Percentiles rank a stretch among this genome's conserved stretches.
These are phyloP conservation scores for Tricladium varicosporioides DNA, from an alignment of 2,329 filamentous ascomycete genomes.

Conservation along the genomic window DNA sequence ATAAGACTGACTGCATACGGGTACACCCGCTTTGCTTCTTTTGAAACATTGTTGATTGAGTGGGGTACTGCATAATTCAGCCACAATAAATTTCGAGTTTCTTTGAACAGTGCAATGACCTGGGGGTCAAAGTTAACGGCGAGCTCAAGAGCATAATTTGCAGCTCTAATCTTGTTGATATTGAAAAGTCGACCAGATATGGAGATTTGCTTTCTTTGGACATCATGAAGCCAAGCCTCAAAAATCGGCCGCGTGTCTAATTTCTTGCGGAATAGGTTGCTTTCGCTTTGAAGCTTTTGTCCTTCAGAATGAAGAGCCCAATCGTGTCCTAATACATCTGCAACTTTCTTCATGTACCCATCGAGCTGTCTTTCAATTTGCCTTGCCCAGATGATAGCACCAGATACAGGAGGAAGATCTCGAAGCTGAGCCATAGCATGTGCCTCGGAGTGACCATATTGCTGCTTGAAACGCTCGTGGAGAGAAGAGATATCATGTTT, in stretches of 20 bases:
- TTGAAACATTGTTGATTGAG: conserved; percentile 90
- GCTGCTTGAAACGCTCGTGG: conserved; percentile 97
- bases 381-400: conserved; percentile 94
- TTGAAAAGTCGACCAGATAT: conserved; percentile 92
- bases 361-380: conserved; percentile 96
- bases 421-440: conserved; percentile 97
- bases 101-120: conserved; percentile 97
- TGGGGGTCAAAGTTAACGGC: conserved; percentile 96
- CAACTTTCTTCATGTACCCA: conserved; percentile 98
- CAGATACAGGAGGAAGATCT: conserved; percentile 91
- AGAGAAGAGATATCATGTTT: conserved; percentile 92
- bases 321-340: conserved; percentile 90
- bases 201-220: conserved; percentile 81
- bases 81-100: conserved; percentile 94
- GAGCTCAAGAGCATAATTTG: conserved; percentile 84
- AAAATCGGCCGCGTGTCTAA: conserved; percentile 92
- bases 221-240: conserved; percentile 91
- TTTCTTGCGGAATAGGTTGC: conserved; percentile 92
- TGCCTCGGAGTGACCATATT: conserved; percentile 96
- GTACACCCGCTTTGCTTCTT: conserved; percentile 98
- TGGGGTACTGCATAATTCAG: conserved; percentile 93
- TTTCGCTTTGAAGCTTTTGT: conserved; percentile 88
- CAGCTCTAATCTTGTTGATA: conserved; percentile 83
- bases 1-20: conserved; percentile 97
- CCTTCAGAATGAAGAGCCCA: conserved; percentile 95